A percentile compares a stretch with the other conserved stretches of the same genome.
phyloP scores from a whole-genome alignment of 768 basidiomycete species.

The Xerocomus potaroensis region DNA sequence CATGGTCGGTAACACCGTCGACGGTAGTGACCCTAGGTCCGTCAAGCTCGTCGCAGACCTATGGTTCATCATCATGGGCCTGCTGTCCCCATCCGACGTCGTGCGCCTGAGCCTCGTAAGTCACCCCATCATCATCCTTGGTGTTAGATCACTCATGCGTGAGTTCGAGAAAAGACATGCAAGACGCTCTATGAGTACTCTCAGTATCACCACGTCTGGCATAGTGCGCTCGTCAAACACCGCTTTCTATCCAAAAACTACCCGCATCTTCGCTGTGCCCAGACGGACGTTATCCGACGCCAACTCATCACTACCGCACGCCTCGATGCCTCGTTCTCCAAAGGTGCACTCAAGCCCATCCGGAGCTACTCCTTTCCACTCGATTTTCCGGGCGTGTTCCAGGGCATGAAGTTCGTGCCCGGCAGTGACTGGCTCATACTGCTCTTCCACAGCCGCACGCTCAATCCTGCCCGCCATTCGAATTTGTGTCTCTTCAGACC shows the following conservation, averaged over 20 bases:
- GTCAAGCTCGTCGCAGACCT: constrained; percentile 24
- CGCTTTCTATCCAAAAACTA: constrained; percentile 24
- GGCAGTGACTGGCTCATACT: constrained; percentile 29
- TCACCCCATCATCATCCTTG: not conserved
- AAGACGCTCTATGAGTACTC: constrained; percentile 23
- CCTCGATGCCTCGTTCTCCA: constrained; percentile 21
- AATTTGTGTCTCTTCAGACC: constrained; percentile 28
- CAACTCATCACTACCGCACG: constrained; percentile 22
- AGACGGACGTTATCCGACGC: constrained; percentile 18
- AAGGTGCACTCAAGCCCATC: constrained; percentile 10
- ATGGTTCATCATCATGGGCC: constrained; percentile 28
- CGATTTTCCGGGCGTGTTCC: constrained; percentile 28
- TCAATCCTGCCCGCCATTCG: constrained; percentile 27
- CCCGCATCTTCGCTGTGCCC: constrained; percentile 20
- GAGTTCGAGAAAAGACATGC: constrained; percentile 23
- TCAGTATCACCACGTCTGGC: constrained; percentile 25
- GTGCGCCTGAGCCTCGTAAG: constrained; percentile 26
- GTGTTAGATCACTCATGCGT: not conserved
- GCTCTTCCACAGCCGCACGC: constrained; percentile 29
- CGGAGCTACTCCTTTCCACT: constrained; percentile 26
- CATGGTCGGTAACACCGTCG: not conserved
- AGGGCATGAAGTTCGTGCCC: constrained; percentile 29
- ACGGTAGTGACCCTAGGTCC: not conserved
- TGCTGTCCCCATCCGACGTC: constrained; percentile 24
- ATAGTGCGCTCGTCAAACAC: constrained; percentile 19